phyloP scores from a whole-genome alignment of 1,284 basidiomycete genomes.

The Rhodofomes roseus region DNA sequence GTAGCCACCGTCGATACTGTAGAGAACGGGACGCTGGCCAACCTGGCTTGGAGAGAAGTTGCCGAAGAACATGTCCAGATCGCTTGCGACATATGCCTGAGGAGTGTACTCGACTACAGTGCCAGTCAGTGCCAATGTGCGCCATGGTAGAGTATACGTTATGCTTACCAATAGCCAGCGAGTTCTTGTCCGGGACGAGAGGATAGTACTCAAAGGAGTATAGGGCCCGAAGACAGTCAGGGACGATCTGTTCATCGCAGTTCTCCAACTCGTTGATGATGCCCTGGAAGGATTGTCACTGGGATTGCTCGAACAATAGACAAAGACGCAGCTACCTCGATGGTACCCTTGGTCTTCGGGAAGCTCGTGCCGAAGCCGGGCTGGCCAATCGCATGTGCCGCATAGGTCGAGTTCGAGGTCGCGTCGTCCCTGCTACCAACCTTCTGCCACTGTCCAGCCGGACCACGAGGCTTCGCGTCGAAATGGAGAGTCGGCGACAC shows the following conservation, averaged over 20 bases:
- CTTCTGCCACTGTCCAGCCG: neutral
- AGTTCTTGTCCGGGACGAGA: constrained; percentile 8
- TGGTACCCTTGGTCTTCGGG: constrained; percentile 7
- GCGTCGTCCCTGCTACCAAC: neutral
- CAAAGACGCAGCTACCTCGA: constrained; percentile 3
- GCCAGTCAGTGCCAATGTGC: neutral
- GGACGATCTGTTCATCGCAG: constrained; percentile 10
- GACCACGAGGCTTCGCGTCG: constrained; percentile 20
- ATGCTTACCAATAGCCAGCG: constrained; percentile 12
- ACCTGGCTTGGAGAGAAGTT: constrained; percentile 34
- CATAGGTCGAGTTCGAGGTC: neutral
- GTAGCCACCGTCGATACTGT: constrained; percentile 35
- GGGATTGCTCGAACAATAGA: constrained; percentile 1
- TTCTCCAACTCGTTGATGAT: constrained; percentile 3
- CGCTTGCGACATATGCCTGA: constrained; percentile 38
- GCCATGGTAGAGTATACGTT: neutral
- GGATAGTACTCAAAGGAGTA: constrained; percentile 12
- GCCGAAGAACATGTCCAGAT: constrained; percentile 39
- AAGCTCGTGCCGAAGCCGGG: constrained; percentile 23
- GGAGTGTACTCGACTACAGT: constrained; percentile 43
- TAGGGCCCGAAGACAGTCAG: constrained; percentile 12
- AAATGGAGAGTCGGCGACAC: constrained; percentile 49
- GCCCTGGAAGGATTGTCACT: neutral
- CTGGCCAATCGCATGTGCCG: constrained; percentile 16
- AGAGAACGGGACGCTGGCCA: constrained; percentile 33